These are phyloP conservation scores for Lactarius quietus DNA, from an alignment of 768 basidiomycete species.

Conservation along the genomic window DNA sequence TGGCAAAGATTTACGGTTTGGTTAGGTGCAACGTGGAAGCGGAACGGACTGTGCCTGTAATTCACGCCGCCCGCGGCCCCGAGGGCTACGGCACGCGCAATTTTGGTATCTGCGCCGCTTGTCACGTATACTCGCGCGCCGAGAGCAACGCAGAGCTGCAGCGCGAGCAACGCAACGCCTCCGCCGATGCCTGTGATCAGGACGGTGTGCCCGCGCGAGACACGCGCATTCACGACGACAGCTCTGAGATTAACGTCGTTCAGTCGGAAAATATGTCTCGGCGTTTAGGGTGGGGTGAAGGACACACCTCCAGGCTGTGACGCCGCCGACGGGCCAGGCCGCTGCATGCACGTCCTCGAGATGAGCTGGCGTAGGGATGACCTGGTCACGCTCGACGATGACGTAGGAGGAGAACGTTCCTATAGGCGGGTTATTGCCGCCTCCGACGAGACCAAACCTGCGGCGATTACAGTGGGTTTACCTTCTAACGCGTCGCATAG, in stretches of 20 bases:
- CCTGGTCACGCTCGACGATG: slow-evolving; percentile 64
- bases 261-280: slow-evolving; percentile 24
- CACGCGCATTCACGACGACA: slow-evolving; percentile 58
- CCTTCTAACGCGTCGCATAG: neutral
- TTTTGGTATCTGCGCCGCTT: slow-evolving; percentile 65
- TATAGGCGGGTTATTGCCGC: slow-evolving; percentile 46
- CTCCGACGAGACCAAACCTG: slow-evolving; percentile 67
- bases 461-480: slow-evolving; percentile 15
- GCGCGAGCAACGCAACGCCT: slow-evolving; percentile 72
- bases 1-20: slow-evolving; percentile 6
- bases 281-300: neutral
- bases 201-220: slow-evolving; percentile 62
- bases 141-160: slow-evolving; percentile 71
- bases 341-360: slow-evolving; percentile 65
- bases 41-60: slow-evolving; percentile 58
- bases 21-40: too few species aligned
- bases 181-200: slow-evolving; percentile 83
- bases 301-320: slow-evolving; percentile 81
- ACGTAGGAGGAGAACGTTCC: slow-evolving; percentile 80
- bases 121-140: slow-evolving; percentile 84
- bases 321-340: slow-evolving; percentile 72
- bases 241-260: slow-evolving; percentile 43
- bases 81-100: slow-evolving; percentile 56
- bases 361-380: slow-evolving; percentile 63
- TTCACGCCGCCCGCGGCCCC: slow-evolving; percentile 77